Percentiles rank a stretch among this genome's conserved stretches.
These are phyloP conservation scores for Tetrahymena thermophila DNA, from an alignment of 73 alveolate species.

Conservation along the genomic window DNA sequence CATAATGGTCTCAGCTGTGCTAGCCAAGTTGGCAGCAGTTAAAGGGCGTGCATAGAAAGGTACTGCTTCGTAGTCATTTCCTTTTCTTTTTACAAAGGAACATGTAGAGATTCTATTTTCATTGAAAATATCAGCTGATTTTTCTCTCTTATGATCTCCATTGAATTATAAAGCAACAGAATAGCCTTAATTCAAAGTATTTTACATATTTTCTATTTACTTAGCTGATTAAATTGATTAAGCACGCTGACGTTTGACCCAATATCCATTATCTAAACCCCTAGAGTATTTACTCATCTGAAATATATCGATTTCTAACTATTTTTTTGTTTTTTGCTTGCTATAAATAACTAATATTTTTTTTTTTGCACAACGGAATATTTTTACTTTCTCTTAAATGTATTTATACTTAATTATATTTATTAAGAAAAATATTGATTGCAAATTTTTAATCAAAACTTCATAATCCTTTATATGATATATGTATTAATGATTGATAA, in stretches of 20 bases:
- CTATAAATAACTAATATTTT: neutral
- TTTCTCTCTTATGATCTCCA: neutral
- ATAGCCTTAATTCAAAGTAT: neutral
- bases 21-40: neutral
- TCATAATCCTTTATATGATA: neutral
- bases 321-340: neutral
- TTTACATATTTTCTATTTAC: neutral
- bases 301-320: neutral
- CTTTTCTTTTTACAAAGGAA: neutral
- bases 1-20: neutral
- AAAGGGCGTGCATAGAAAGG: neutral
- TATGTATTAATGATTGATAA: neutral
- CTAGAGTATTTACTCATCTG: neutral
- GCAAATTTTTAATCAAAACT: neutral
- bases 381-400: neutral
- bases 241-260: neutral
- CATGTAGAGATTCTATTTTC: neutral
- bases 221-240: neutral
- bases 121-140: neutral
- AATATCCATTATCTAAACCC: neutral
- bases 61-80: neutral
- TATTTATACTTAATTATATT: neutral
- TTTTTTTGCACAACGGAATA: neutral
- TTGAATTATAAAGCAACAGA: neutral
- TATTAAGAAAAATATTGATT: neutral